Percentiles rank a stretch among this genome's conserved stretches.
These are phyloP conservation scores for Colletotrichum trifolii DNA, from an alignment of 2,329 filamentous ascomycete species.

Conservation along the genomic window DNA sequence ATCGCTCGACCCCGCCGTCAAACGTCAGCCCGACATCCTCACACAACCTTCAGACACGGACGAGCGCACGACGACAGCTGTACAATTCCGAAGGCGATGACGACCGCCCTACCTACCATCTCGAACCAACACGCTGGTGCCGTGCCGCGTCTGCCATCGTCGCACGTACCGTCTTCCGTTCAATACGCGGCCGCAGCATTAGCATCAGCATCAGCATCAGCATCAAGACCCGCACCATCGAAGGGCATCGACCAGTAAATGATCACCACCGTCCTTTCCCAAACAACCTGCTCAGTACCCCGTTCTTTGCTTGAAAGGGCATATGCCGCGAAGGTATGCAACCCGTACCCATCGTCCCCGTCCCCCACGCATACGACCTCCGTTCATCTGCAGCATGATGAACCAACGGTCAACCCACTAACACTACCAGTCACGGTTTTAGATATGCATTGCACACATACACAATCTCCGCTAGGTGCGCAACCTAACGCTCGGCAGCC, in stretches of 20 bases:
- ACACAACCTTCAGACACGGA: conserved; percentile 37
- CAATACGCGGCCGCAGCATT: conserved; percentile 10
- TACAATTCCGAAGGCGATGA: conserved; percentile 3
- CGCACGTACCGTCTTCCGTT: conserved; percentile 11
- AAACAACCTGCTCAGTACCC: conserved; percentile 23
- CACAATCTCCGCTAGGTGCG: too few relatives aligned
- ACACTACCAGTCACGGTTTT: neutral
- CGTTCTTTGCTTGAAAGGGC: conserved; percentile 18
- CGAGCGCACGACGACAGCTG: conserved; percentile 11
- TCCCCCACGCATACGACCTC: neutral
- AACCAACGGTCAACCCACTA: too few relatives aligned
- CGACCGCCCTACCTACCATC: conserved; percentile 1
- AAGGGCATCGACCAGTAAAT: neutral
- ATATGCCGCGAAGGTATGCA: conserved; percentile 28
- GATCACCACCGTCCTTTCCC: neutral
- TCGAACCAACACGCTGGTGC: conserved; percentile 4
- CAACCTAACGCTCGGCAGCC: neutral
- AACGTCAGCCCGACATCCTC: conserved; percentile 47
- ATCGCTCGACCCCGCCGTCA: conserved; percentile 52
- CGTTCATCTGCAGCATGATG: neutral
- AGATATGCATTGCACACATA: too few relatives aligned
- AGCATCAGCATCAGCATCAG: neutral
- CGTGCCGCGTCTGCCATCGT: neutral
- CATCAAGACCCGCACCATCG: neutral
- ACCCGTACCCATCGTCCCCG: conserved; percentile 13